Evolutionary conservation across 768 basidiomycete genomes (phyloP).

Genomic region (Cystofilobasidium ferigula): DNA sequence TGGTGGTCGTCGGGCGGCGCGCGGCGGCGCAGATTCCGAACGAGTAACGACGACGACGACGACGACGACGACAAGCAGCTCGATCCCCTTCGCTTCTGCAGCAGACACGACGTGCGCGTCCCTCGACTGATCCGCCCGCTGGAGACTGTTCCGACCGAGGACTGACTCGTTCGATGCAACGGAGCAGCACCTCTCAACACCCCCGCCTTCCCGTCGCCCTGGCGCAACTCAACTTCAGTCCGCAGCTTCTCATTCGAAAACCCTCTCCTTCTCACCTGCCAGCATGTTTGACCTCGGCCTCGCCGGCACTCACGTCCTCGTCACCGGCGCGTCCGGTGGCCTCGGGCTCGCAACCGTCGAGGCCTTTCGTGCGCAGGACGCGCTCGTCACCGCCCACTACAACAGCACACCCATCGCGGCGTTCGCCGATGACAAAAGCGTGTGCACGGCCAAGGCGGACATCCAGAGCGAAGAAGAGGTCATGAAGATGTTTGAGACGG

Average conservation of each 20-base stretch:
- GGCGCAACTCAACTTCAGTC: too few species aligned
- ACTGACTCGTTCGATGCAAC: too few species aligned
- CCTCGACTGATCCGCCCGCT: too few species aligned
- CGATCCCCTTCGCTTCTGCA: too few species aligned
- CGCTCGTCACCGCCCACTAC: conserved; percentile 62
- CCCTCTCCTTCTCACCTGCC: not conserved
- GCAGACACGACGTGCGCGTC: too few species aligned
- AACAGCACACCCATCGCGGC: conserved; percentile 46
- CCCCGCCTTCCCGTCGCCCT: too few species aligned
- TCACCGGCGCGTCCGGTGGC: conserved; percentile 62
- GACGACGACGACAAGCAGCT: too few species aligned
- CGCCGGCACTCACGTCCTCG: conserved; percentile 53
- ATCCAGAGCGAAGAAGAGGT: conserved; percentile 52
- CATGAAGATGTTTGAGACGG: conserved; percentile 42
- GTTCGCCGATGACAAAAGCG: conserved; percentile 31
- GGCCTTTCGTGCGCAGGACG: conserved; percentile 57
- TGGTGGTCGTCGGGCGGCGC: too few species aligned
- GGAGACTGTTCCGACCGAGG: too few species aligned
- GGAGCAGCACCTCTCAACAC: too few species aligned
- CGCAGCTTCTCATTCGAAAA: not conserved
- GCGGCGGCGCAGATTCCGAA: too few species aligned
- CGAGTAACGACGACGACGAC: too few species aligned
- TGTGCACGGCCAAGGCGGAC: conserved; percentile 47
- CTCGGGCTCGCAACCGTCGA: conserved; percentile 57
- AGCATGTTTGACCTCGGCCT: conserved; percentile 46